Base-by-base conservation (phyloP, 1,139 yeast species). In the Pichia sp. region DNA sequence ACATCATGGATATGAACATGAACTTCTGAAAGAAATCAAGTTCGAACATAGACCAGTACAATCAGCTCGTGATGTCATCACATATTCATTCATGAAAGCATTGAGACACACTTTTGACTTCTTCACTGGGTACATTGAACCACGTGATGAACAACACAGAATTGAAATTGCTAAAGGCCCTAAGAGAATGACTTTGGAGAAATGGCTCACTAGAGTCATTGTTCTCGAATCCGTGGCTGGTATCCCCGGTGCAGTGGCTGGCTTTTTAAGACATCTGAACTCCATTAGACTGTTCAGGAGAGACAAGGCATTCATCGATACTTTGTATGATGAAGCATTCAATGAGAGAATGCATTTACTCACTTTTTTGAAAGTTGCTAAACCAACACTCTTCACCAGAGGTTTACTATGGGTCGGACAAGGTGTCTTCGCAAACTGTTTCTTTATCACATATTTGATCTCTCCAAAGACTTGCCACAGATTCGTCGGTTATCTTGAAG, bases 201-300 rank as follows among this genome's bases (percentile, higher is more conserved):
- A 77, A 51, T 81, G 88, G 88, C 51, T 81, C 37, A 73, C 78
- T n/a, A 58, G 91, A 39, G 62, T 72, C 41, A 73, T 81, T 27
- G 79, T 81, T 51, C 66, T 81, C 45, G 91, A 81, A 56, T 70
- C 80, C 42, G 66, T 81, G 40, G 91, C 91, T 8, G 88, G 86
- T 12, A 84, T 81, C 14, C 91, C 91, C 1, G 88, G 91, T 10
- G 73, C 78, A 66, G 83, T 77, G 27, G 91, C 85, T 12, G 79
- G 81, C 1, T 77, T 77, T 55, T 54, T 79, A 32, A 69, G 87
- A 42, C 85, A 78, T 51, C 64, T 79, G 48, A 77, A 75, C 48
- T 71, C 83, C 2, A 57, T 79, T 33, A 62, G 87, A 46, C 55
- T 77, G 31, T 62, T 79, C 47, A 67, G 68, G 47, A 62, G 88